Base-by-base conservation (phyloP, 2,329 filamentous ascomycete genomes). In the Trichoderma endophyticum region DNA sequence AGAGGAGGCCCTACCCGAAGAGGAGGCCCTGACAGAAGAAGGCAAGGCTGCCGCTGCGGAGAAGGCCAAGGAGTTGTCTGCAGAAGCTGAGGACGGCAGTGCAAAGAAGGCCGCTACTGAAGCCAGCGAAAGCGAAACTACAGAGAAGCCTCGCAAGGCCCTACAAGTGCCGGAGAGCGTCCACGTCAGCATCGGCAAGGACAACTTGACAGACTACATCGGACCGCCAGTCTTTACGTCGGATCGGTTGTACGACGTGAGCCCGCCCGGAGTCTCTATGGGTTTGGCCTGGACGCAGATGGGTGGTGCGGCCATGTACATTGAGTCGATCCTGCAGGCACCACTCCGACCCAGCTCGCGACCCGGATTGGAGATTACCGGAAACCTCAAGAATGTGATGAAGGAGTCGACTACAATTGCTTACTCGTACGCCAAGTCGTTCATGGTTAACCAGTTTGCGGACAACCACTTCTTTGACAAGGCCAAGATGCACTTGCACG, bases 231-330 rank as follows among this genome's bases (percentile, higher is more conserved):
- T 98, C 69, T 99, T 97, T 84, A 99, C 94, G 0, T 94, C 96
- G 5, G 96, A 99, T 82, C 91, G 97, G 70, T 87, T 99, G 15
- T 99, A 98, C 85, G 96, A 99, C 77, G 90, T 91, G 62, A 97
- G 94, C 72, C 96, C 97, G 4, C 89, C 96, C 2, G 96, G 96
- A 82, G 96, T 99, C 18, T 93, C 95, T 26, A 98, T 99, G 96
- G 96, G 96, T 75, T 88, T 99, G 67, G 96, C 96, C 8, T 99
- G 96, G 96, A 99, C 97, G 8, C 93, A 94, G 79, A 94, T 99
- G 89, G 96, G 96, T 73, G 96, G 96, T 73, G 94, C 96, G 5
- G 96, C 96, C 66, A 91, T 99, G 80, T 99, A 99, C 82, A 93
- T 99, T 72, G 96, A 99, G 83, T 97, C 95, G 1, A 98, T 99